Base-by-base conservation (phyloP, 495 filamentous ascomycete species). In the Penicillium waksmanii region DNA sequence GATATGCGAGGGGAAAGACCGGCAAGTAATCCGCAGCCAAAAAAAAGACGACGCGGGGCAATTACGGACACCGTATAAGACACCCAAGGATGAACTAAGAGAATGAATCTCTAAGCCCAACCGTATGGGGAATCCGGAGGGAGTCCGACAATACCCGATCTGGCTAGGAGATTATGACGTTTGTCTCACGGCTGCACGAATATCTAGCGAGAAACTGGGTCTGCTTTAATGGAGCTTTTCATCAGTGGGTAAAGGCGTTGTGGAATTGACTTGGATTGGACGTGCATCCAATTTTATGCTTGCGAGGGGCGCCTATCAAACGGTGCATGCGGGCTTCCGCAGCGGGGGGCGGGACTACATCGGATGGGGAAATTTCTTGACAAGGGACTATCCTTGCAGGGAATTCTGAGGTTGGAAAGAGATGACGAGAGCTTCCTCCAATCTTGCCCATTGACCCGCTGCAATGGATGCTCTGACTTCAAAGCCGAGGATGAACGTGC, bases 91-190 rank as follows among this genome's bases (percentile, higher is more conserved):
- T 48, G 46, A 48, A 19, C 46, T 48, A 48, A 9, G 10, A 6
- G 23, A 48, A 27, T 27, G 21, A 27, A 12, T 17, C 42, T 44
- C 17, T 44, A 21, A 44, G 17, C 17, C 5, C 42, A 48, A 27
- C 21, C 21, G 23, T 11, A 48, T 48, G 21, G 42, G 42, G 42
- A 48, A 25, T 48, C 46, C 19, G 46, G 46, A 27, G 46, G 9
- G 46, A 27, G 46, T 27, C 46, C 46, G 46, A 48, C 46, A 48
- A 48, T 48, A 27, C 46, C 46, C 46, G 46, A 48, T 48, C n/a
- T 15, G 46, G 46, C 11, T 9, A 48, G 19, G 46, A 48, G 46
- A 23, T 27, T 48, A 48, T 48, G 46, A 48, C 46, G 46, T 48
- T 48, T 19, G 15, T 46, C n/a, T 46, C 18, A n/a, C 21, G 9